Percentiles rank a stretch among this genome's conserved stretches.
phyloP scores from a whole-genome alignment of 805 yeast species.

The Debaryomyces tyrocola region DNA sequence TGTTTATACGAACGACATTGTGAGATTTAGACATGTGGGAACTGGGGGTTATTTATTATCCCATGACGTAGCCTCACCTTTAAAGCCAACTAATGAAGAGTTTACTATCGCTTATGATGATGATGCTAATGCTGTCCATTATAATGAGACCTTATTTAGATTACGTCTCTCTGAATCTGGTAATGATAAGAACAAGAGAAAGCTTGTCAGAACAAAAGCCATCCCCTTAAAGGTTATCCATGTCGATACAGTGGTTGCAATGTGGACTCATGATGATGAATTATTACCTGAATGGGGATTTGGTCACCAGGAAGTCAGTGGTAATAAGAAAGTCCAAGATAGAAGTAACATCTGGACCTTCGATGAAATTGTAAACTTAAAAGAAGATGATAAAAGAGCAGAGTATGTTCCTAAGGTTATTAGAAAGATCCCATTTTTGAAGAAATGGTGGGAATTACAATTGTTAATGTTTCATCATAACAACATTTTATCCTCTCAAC shows the following conservation, averaged over 20 bases:
- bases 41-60: slow-evolving; percentile 81
- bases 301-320: slow-evolving; percentile 89
- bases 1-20: slow-evolving; percentile 67
- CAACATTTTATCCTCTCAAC: slow-evolving; percentile 81
- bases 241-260: slow-evolving; percentile 82
- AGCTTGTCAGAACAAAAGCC: slow-evolving; percentile 65
- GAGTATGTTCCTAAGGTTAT: slow-evolving; percentile 64
- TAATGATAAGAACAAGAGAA: slow-evolving; percentile 46
- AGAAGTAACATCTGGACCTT: slow-evolving; percentile 71
- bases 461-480: slow-evolving; percentile 87
- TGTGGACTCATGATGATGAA: slow-evolving; percentile 89
- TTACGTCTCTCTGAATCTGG: slow-evolving; percentile 50
- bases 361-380: slow-evolving; percentile 64
- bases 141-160: slow-evolving; percentile 76
- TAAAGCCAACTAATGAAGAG: slow-evolving; percentile 90
- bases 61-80: slow-evolving; percentile 96
- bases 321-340: slow-evolving; percentile 79
- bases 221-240: slow-evolving; percentile 73
- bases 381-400: slow-evolving; percentile 55
- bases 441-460: slow-evolving; percentile 90
- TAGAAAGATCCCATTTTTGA: slow-evolving; percentile 67
- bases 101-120: slow-evolving; percentile 73
- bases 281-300: slow-evolving; percentile 94
- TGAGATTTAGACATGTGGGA: slow-evolving; percentile 78
- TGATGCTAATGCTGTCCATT: slow-evolving; percentile 48